Evolutionary conservation across 805 yeast genomes (phyloP).

Genomic region (Sugiyamaella valdiviana): DNA sequence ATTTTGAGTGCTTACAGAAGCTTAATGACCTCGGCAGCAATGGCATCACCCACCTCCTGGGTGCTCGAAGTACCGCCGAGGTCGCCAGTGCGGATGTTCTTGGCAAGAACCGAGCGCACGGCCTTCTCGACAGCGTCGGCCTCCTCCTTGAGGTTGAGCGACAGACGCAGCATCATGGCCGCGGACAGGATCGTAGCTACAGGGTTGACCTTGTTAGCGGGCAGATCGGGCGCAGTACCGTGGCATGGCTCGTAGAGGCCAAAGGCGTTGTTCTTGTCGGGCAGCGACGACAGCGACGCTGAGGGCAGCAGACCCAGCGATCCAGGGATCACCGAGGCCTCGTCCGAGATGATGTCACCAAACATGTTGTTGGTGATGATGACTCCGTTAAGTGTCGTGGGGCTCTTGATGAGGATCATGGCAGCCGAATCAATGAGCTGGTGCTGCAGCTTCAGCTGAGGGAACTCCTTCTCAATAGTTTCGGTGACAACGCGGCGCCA

Average conservation of each 20-base stretch:
- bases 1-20: no score
- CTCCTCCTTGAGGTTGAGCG: constrained; percentile 74
- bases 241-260: constrained; percentile 98
- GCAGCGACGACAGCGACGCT: constrained; percentile 94
- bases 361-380: constrained; percentile 94
- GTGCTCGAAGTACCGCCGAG: constrained; percentile 81
- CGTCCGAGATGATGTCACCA: constrained; percentile 97
- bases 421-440: constrained; percentile 98
- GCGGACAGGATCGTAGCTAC: constrained; percentile 91
- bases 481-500: constrained; percentile 93
- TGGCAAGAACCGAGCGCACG: constrained; percentile 72
- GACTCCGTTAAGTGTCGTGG: constrained; percentile 87
- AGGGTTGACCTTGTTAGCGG: constrained; percentile 85
- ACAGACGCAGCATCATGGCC: constrained; percentile 94
- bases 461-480: constrained; percentile 83
- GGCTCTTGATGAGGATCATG: constrained; percentile 90
- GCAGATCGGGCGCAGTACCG: constrained; percentile 96
- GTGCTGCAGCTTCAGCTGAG: constrained; percentile 78
- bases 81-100: constrained; percentile 87
- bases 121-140: constrained; percentile 88
- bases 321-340: constrained; percentile 97
- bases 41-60: constrained; percentile 88
- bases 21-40: constrained; percentile 64
- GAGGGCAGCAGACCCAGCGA: constrained; percentile 94
- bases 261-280: constrained; percentile 88